Conservation (phyloP, 192 early-diverging fungal genomes). For the Obelidium mucronatum region DNA sequence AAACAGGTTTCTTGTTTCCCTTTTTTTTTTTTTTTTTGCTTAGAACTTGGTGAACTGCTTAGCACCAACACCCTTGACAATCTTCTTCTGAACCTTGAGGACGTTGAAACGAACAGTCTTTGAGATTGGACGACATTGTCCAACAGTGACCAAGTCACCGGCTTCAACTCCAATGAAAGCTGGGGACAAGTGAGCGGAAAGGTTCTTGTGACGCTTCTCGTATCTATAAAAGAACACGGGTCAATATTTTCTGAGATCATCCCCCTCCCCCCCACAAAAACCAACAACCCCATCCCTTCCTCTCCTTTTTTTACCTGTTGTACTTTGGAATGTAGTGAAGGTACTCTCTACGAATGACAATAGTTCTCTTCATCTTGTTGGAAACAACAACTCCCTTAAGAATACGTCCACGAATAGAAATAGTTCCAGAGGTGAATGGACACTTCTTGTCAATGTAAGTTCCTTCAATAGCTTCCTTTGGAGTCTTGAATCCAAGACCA, state of each 20-base stretch:
- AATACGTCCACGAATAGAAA: conserved; percentile 98
- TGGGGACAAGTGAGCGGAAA: conserved; percentile 94
- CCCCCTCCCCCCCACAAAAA: too few relatives aligned
- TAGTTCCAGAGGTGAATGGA: conserved; percentile 93
- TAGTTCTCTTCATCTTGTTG: conserved; percentile 99
- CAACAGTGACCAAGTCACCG: conserved; percentile 96
- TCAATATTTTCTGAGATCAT: neutral
- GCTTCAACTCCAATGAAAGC: conserved; percentile 87
- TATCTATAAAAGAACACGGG: conserved; percentile 60
- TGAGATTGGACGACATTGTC: conserved; percentile 98
- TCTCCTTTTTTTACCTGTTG: conserved; percentile 78
- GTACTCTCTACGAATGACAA: conserved; percentile 98
- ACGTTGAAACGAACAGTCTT: conserved; percentile 99
- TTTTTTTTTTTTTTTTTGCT: too few relatives aligned
- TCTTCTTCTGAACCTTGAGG: conserved; percentile 90
- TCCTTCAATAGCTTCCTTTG: conserved; percentile 95
- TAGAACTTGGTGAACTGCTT: conserved; percentile 96
- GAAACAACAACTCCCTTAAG: conserved; percentile 90
- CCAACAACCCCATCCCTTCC: too few relatives aligned
- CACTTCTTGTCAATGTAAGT: conserved; percentile 99
- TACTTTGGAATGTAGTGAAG: conserved; percentile 99
- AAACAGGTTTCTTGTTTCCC: too few relatives aligned
- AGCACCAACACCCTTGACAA: conserved; percentile 69
- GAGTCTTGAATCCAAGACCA: conserved; percentile 99
- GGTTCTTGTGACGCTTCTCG: conserved; percentile 99